These are phyloP conservation scores for Simplicillium sp. DNA, from an alignment of 2,329 filamentous ascomycete species.

Conservation along the genomic window DNA sequence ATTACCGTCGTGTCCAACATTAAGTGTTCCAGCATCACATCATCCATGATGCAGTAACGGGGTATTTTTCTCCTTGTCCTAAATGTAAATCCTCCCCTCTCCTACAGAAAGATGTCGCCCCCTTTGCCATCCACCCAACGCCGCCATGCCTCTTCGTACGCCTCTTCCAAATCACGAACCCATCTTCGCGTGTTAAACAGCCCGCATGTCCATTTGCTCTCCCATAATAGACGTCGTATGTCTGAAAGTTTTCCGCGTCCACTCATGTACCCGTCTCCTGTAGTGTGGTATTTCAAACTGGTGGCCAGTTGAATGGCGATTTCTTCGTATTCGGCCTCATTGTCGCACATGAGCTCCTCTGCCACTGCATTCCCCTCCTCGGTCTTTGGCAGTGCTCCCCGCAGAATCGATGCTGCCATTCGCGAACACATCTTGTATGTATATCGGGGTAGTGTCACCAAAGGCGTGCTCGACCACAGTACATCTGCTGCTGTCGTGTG, in stretches of 20 bases:
- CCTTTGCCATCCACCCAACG: slow-evolving; percentile 78
- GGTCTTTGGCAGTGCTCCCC: slow-evolving; percentile 71
- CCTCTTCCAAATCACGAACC: slow-evolving; percentile 81
- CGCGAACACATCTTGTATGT: slow-evolving; percentile 98
- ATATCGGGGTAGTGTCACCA: slow-evolving; percentile 84
- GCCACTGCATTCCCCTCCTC: slow-evolving; percentile 59
- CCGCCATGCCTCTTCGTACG: slow-evolving; percentile 82
- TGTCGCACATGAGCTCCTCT: slow-evolving; percentile 64
- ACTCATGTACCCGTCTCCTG: slow-evolving; percentile 35
- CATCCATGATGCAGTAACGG: too few species aligned
- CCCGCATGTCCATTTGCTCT: slow-evolving; percentile 74
- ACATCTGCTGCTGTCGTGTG: slow-evolving; percentile 96
- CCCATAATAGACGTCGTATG: slow-evolving; percentile 72
- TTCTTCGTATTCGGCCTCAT: slow-evolving; percentile 78
- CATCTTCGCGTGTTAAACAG: slow-evolving; percentile 88
- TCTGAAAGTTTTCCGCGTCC: slow-evolving; percentile 64
- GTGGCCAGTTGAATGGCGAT: slow-evolving; percentile 60
- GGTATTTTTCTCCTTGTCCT: too few species aligned
- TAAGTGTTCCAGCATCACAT: too few species aligned
- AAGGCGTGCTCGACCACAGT: slow-evolving; percentile 88
- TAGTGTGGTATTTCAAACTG: slow-evolving; percentile 48
- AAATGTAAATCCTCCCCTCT: too few species aligned
- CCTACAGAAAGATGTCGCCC: slow-evolving; percentile 80
- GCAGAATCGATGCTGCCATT: slow-evolving; percentile 92
- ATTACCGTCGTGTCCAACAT: too few species aligned